phyloP scores from a whole-genome alignment of 495 filamentous ascomycete genomes.

The Daldinia decipiens region DNA sequence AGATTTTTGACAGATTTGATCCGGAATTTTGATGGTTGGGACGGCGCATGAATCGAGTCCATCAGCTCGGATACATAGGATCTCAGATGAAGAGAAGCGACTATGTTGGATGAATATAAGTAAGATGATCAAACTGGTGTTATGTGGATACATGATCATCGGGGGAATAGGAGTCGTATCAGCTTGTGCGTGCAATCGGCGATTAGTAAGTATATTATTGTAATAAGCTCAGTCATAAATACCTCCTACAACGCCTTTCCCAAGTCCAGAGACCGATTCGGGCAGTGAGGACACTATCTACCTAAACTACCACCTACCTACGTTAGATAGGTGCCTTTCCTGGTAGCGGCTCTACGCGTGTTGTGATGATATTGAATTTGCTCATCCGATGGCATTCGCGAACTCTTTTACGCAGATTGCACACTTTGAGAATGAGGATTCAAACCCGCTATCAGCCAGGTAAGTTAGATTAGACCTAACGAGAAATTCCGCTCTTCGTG shows the following conservation, averaged over 20 bases:
- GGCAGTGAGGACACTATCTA: no score
- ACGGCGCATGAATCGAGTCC: constrained; percentile 9
- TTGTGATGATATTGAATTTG: neutral
- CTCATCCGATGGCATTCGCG: neutral
- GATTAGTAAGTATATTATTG: no score
- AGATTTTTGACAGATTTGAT: constrained; percentile 23
- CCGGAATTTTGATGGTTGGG: constrained; percentile 32
- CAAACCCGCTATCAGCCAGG: neutral
- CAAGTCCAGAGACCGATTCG: no score
- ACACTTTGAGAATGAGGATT: neutral
- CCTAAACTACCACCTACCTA: no score
- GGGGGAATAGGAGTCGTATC: no score
- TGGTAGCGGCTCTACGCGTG: neutral
- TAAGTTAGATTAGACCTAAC: neutral
- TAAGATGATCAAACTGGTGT: no score
- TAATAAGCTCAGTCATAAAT: no score
- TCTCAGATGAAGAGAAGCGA: no score
- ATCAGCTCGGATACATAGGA: neutral
- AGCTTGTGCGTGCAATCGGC: no score
- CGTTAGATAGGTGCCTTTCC: neutral
- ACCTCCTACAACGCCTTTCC: no score
- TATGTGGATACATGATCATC: no score
- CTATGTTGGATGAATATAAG: no score
- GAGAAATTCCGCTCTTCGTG: neutral
- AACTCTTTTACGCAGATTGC: neutral